A percentile compares a stretch with the other conserved stretches of the same genome.
phyloP scores from a whole-genome alignment of 148 eudicot species.

The Silene latifolia region DNA sequence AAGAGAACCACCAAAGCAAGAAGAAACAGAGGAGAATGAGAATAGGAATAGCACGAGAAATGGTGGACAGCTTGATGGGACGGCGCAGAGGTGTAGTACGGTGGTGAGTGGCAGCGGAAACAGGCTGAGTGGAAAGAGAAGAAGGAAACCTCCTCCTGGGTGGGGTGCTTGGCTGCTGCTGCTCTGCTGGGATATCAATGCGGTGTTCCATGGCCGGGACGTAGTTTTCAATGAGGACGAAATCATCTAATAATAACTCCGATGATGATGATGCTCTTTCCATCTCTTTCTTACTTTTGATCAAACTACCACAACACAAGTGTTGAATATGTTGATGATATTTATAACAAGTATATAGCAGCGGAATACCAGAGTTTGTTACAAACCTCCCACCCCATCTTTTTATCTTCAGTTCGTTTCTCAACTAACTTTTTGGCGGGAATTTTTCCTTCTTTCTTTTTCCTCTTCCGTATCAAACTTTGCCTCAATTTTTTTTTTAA shows the following conservation, averaged over 20 bases:
- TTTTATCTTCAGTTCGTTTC: too few species aligned
- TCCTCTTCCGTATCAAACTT: too few species aligned
- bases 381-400: too few species aligned
- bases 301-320: too few species aligned
- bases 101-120: neutral
- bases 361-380: too few species aligned
- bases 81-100: neutral
- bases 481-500: too few species aligned
- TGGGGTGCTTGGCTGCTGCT: neutral
- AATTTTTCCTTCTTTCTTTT: too few species aligned
- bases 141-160: slow-evolving; percentile 7
- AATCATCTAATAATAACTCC: neutral
- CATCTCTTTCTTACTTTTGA: neutral
- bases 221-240: neutral
- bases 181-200: slow-evolving; percentile 3
- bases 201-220: neutral
- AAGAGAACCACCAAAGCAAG: slow-evolving; percentile 53
- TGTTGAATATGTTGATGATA: too few species aligned
- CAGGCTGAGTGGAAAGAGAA: too few species aligned
- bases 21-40: slow-evolving; percentile 39
- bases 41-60: slow-evolving; percentile 22
- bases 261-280: neutral
- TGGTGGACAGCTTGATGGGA: neutral
- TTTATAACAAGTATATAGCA: too few species aligned
- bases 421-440: too few species aligned